Evolutionary conservation across 176 grass and related monocot genomes (phyloP).

Genomic region (Phoenix dactylifera): DNA sequence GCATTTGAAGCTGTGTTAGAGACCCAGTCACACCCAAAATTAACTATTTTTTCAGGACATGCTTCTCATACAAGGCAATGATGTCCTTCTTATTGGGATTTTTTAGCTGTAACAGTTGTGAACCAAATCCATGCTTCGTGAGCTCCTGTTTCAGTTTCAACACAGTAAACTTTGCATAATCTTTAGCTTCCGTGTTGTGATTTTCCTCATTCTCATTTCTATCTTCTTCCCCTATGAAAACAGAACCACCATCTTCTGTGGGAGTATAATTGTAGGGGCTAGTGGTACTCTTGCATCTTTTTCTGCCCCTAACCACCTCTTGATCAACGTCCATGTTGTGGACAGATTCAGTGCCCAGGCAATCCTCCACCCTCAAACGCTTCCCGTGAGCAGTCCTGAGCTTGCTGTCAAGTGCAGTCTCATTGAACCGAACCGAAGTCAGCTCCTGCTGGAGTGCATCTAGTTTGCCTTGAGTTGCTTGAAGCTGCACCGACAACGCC

Average conservation of each 20-base stretch:
- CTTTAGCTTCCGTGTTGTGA: conserved; percentile 40
- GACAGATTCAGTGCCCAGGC: conserved; percentile 62
- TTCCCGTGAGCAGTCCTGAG: conserved; percentile 48
- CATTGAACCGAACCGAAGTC: conserved; percentile 63
- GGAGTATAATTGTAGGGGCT: conserved; percentile 62
- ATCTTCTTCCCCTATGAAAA: conserved; percentile 42
- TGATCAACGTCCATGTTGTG: conserved; percentile 87
- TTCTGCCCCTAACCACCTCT: conserved; percentile 49
- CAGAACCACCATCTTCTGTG: conserved; percentile 74
- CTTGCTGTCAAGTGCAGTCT: conserved; percentile 80
- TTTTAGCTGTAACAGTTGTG: conserved; percentile 71
- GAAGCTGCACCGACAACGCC: conserved; percentile 72
- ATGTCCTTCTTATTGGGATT: conserved; percentile 99
- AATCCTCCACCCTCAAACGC: conserved; percentile 54
- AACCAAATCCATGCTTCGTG: conserved; percentile 83
- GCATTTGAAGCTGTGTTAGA: too few relatives aligned
- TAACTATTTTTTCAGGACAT: conserved; percentile 38
- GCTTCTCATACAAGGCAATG: conserved; percentile 77
- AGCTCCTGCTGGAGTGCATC: conserved; percentile 93
- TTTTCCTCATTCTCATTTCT: conserved; percentile 42
- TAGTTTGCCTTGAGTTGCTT: conserved; percentile 83
- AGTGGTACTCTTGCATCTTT: conserved; percentile 82
- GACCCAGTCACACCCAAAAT: not conserved
- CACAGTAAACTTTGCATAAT: conserved; percentile 71
- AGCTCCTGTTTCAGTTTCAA: conserved; percentile 77